These are phyloP conservation scores for Lavandula angustifolia DNA, from an alignment of 257 asterid genomes.

Conservation along the genomic window DNA sequence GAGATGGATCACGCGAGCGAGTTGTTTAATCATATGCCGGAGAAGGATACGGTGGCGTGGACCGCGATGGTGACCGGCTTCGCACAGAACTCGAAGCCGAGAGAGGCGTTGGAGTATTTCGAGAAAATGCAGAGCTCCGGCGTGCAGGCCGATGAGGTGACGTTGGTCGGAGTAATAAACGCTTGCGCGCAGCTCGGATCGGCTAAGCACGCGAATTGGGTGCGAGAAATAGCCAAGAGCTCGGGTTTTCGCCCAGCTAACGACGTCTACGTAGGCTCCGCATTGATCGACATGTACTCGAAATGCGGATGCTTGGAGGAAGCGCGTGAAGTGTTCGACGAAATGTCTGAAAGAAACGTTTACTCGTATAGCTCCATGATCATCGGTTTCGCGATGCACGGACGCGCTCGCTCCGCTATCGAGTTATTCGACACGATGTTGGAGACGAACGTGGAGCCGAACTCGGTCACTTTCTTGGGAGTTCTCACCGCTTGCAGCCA, in stretches of 20 bases:
- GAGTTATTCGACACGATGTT: constrained; percentile 69
- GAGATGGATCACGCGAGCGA: constrained; percentile 54
- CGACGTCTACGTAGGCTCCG: constrained; percentile 64
- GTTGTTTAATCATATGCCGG: constrained; percentile 55
- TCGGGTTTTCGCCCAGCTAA: constrained; percentile 49
- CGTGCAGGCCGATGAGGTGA: constrained; percentile 63
- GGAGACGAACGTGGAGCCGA: constrained; percentile 57
- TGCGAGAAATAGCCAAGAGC: constrained; percentile 51
- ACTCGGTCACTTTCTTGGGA: constrained; percentile 69
- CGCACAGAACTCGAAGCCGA: constrained; percentile 66
- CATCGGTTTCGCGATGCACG: constrained; percentile 71
- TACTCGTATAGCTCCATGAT: constrained; percentile 78
- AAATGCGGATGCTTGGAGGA: constrained; percentile 78
- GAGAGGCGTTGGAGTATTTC: constrained; percentile 65
- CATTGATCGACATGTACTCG: constrained; percentile 83
- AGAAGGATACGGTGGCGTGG: constrained; percentile 83
- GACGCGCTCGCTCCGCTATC: constrained; percentile 57
- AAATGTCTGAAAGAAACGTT: constrained; percentile 52
- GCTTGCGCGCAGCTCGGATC: constrained; percentile 84
- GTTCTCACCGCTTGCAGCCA: constrained; percentile 84
- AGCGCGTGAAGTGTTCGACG: constrained; percentile 50
- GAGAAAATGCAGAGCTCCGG: constrained; percentile 65
- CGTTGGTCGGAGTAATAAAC: constrained; percentile 62
- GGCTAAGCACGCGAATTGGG: constrained; percentile 58
- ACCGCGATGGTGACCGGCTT: constrained; percentile 84